Evolutionary conservation across 371 early-diverging fungal genomes (phyloP).

Genomic region (Coemansia sp.): DNA sequence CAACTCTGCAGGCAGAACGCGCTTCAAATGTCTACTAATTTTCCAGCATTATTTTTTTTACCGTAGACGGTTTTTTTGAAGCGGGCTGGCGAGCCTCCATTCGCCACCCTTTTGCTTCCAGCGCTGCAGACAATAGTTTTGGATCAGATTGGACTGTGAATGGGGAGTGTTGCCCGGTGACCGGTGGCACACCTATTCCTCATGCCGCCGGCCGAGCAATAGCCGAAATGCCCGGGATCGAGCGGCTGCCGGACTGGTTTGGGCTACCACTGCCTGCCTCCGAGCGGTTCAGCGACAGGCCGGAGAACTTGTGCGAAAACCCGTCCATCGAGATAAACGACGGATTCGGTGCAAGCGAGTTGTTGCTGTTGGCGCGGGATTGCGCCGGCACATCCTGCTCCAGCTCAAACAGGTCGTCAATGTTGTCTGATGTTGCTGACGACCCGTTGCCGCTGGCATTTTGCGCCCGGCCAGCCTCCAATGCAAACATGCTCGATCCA

Average conservation of each 20-base stretch:
- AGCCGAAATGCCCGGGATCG: constrained; percentile 29
- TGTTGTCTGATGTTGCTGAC: constrained; percentile 36
- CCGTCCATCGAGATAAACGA: constrained; percentile 45
- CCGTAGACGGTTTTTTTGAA: not conserved
- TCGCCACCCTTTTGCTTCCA: not conserved
- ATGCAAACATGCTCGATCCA: constrained; percentile 12
- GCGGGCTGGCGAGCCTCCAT: not conserved
- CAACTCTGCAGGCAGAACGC: not conserved
- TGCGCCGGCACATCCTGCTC: constrained; percentile 28
- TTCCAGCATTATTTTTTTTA: not conserved
- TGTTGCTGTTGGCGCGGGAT: constrained; percentile 8
- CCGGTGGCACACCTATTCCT: no score
- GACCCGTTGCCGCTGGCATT: constrained; percentile 32
- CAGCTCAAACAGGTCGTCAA: constrained; percentile 46
- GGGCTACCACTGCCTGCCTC: constrained; percentile 1
- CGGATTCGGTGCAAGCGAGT: constrained; percentile 22
- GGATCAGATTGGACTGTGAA: not conserved
- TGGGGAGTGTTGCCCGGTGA: no score
- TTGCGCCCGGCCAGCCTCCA: not conserved
- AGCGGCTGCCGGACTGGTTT: constrained; percentile 1
- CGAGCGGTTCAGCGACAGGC: constrained; percentile 23
- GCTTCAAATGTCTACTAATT: not conserved
- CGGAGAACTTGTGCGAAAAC: constrained; percentile 36
- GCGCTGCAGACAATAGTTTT: constrained; percentile 1
- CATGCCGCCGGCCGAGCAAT: constrained; percentile 24